Conservation (phyloP, 306 rosid genomes). For the Prunus armeniaca region DNA sequence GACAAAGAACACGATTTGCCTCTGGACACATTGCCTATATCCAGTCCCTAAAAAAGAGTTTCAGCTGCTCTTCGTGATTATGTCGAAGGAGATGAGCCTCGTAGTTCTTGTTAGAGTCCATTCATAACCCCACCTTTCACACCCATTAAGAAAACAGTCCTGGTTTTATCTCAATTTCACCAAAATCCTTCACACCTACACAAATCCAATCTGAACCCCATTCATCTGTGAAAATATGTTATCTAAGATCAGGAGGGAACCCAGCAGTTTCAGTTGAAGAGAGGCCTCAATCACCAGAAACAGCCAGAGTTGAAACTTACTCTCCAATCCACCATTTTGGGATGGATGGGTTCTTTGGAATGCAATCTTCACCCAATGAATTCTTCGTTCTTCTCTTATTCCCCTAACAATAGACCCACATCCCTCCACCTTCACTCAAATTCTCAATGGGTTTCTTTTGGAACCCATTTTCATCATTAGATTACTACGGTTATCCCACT, state of each 20-base stretch:
- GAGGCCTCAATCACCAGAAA: slow-evolving; percentile 73
- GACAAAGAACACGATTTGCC: slow-evolving; percentile 71
- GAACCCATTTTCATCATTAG: slow-evolving; percentile 87
- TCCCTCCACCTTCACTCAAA: slow-evolving; percentile 73
- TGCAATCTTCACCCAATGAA: slow-evolving; percentile 63
- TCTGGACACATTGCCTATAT: slow-evolving; percentile 72
- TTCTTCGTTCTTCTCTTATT: slow-evolving; percentile 54
- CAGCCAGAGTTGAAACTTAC: slow-evolving; percentile 58
- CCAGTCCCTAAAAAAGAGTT: slow-evolving; percentile 65
- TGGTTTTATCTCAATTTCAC: slow-evolving; percentile 58
- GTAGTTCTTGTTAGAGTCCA: slow-evolving; percentile 52
- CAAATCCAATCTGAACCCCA: slow-evolving; percentile 45
- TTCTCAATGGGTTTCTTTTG: slow-evolving; percentile 91
- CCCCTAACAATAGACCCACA: slow-evolving; percentile 55
- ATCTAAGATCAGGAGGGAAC: slow-evolving; percentile 67
- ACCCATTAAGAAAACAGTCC: slow-evolving; percentile 56
- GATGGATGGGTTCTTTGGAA: slow-evolving; percentile 52
- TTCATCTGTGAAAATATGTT: slow-evolving; percentile 56
- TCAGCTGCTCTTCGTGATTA: slow-evolving; percentile 79
- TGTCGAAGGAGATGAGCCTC: slow-evolving; percentile 61
- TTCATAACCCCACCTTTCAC: slow-evolving; percentile 59
- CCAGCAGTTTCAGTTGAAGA: slow-evolving; percentile 74
- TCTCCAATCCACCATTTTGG: slow-evolving; percentile 58
- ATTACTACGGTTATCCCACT: slow-evolving; percentile 71
- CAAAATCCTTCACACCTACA: slow-evolving; percentile 42